A percentile compares a stretch with the other conserved stretches of the same genome.
phyloP scores from a whole-genome alignment of 306 rosid species.

The Purshia tridentata region DNA sequence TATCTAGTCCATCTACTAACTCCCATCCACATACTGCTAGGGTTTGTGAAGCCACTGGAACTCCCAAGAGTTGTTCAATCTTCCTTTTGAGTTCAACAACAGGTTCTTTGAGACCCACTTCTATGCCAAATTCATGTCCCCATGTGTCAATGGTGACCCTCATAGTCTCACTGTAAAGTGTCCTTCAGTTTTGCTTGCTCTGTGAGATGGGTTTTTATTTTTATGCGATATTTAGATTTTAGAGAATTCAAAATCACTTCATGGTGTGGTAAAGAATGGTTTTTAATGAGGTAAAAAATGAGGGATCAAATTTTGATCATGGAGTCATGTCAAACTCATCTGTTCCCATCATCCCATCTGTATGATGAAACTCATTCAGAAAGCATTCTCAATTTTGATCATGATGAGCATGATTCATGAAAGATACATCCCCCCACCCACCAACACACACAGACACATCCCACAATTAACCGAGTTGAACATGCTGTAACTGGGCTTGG shows the following conservation, averaged over 20 bases:
- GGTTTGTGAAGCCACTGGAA: constrained; percentile 58
- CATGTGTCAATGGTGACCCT: constrained; percentile 42
- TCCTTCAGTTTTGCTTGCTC: neutral
- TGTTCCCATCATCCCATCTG: neutral
- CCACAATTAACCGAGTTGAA: neutral
- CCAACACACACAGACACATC: neutral
- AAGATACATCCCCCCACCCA: no score
- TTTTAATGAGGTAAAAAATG: neutral
- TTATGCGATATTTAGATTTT: no score
- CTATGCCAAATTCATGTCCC: constrained; percentile 45
- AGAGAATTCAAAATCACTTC: no score
- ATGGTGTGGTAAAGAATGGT: neutral
- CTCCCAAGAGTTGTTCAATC: constrained; percentile 59
- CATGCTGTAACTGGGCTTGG: neutral
- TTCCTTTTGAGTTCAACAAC: constrained; percentile 59
- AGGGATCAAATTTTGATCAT: neutral
- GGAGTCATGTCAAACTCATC: constrained; percentile 8
- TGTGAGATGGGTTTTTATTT: neutral
- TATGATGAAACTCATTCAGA: constrained; percentile 8
- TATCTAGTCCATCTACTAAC: constrained; percentile 76
- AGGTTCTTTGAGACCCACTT: constrained; percentile 55
- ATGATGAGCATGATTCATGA: neutral
- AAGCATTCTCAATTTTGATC: neutral
- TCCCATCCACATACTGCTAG: constrained; percentile 74
- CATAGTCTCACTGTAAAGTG: constrained; percentile 7